Percentiles rank a stretch among this genome's conserved stretches.
phyloP scores from a whole-genome alignment of 352 stramenopile genomes.

The Lagenidium giganteum region DNA sequence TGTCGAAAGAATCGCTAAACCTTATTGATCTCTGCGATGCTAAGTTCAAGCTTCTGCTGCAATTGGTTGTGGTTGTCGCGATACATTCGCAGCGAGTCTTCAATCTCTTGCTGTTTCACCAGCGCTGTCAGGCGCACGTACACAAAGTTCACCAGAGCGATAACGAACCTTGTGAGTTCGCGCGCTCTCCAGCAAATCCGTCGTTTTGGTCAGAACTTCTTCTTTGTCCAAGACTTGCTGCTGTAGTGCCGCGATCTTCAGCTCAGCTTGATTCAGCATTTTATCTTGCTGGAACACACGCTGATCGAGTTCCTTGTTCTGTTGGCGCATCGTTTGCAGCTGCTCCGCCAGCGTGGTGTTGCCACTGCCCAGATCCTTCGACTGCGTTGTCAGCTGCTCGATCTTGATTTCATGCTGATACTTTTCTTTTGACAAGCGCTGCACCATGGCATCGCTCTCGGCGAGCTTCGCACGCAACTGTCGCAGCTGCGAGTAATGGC shows the following conservation, averaged over 20 bases:
- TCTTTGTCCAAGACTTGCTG: constrained; percentile 81
- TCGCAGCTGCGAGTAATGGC: constrained; percentile 30
- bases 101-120: constrained; percentile 55
- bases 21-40: constrained; percentile 91
- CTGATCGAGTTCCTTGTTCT: constrained; percentile 84
- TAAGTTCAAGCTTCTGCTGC: constrained; percentile 86
- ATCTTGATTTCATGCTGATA: constrained; percentile 80
- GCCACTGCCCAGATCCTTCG: constrained; percentile 43
- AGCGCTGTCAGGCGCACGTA: background rate
- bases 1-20: too few species aligned
- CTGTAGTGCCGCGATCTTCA: constrained; percentile 57
- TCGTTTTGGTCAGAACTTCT: constrained; percentile 67
- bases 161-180: constrained; percentile 51
- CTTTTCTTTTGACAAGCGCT: constrained; percentile 63
- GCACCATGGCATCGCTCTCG: constrained; percentile 40
- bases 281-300: constrained; percentile 82
- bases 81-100: constrained; percentile 86
- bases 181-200: constrained; percentile 54
- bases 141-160: background rate
- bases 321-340: constrained; percentile 41
- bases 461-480: constrained; percentile 35
- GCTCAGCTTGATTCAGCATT: constrained; percentile 68
- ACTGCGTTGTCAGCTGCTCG: constrained; percentile 58
- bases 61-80: constrained; percentile 77
- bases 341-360: constrained; percentile 37